Conservation (phyloP, 1,284 basidiomycete species). For the Psilocybe mexicana region DNA sequence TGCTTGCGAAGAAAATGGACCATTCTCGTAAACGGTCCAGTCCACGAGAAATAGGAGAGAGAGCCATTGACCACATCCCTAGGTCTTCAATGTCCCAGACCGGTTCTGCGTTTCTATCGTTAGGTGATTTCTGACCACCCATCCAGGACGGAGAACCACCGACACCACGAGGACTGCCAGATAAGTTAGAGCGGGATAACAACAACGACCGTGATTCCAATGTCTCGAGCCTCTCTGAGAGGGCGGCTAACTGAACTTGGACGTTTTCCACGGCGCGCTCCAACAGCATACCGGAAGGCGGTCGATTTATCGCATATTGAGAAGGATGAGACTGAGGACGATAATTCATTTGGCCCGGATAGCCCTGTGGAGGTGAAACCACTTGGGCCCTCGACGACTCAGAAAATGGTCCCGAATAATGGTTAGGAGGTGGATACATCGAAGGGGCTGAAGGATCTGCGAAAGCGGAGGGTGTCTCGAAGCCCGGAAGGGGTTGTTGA, state of each 20-base stretch:
- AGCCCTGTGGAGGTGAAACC: conserved; percentile 37
- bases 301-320: conserved; percentile 36
- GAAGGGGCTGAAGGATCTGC: conserved; percentile 48
- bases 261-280: conserved; percentile 81
- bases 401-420: conserved; percentile 38
- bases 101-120: conserved; percentile 33
- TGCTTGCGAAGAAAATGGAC: conserved; percentile 54
- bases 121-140: conserved; percentile 42
- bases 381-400: conserved; percentile 39
- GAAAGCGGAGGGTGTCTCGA: conserved; percentile 74
- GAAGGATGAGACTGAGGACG: conserved; percentile 33
- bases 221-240: conserved; percentile 84
- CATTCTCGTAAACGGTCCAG: conserved; percentile 48
- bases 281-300: conserved; percentile 48
- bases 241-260: conserved; percentile 86
- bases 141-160: conserved; percentile 40
- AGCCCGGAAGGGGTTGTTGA: conserved; percentile 70
- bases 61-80: conserved; percentile 77
- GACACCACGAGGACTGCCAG: conserved; percentile 33
- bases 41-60: conserved; percentile 58
- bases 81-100: conserved; percentile 73
- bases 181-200: conserved; percentile 37
- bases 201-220: conserved; percentile 57
- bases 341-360: conserved; percentile 41
- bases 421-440: conserved; percentile 36